Percentiles rank a stretch among this genome's conserved stretches.
These are phyloP conservation scores for Mucor mucedo DNA, from an alignment of 371 early-diverging fungal species.

Conservation along the genomic window DNA sequence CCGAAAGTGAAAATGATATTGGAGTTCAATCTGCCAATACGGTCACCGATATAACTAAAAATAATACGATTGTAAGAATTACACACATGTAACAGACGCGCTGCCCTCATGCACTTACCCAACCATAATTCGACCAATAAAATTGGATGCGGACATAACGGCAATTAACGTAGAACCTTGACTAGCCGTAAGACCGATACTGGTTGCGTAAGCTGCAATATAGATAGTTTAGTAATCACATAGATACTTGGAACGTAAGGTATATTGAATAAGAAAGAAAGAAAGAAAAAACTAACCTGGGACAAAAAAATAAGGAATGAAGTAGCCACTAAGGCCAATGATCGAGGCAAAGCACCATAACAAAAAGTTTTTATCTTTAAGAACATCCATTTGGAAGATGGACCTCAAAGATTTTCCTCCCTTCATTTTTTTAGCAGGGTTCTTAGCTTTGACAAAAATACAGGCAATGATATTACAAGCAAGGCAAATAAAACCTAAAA, in stretches of 20 bases:
- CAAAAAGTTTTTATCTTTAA: constrained; percentile 23
- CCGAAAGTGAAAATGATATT: constrained; percentile 51
- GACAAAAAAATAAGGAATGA: constrained; percentile 41
- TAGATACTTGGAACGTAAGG: not conserved
- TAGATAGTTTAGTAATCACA: not conserved
- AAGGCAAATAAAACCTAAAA: constrained; percentile 57
- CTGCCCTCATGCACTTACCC: constrained; percentile 14
- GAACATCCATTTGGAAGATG: constrained; percentile 15
- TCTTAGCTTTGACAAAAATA: constrained; percentile 44
- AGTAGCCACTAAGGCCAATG: constrained; percentile 39
- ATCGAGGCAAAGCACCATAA: constrained; percentile 34
- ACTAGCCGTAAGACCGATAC: constrained; percentile 31
- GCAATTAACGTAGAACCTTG: constrained; percentile 40
- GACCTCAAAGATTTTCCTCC: constrained; percentile 14
- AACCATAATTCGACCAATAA: constrained; percentile 36
- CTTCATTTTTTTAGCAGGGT: constrained; percentile 18
- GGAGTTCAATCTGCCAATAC: constrained; percentile 62
- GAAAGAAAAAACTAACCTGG: constrained; percentile 25
- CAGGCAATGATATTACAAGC: constrained; percentile 39
- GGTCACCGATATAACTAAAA: constrained; percentile 39
- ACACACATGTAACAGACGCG: too few species aligned
- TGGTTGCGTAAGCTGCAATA: constrained; percentile 27
- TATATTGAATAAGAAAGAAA: too few species aligned
- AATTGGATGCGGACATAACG: constrained; percentile 33
- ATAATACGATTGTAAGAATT: not conserved